Evolutionary conservation across 495 filamentous ascomycete genomes (phyloP), one percentile per base, ranked within the genome.

Genomic region (Neurospora discreta): DNA sequence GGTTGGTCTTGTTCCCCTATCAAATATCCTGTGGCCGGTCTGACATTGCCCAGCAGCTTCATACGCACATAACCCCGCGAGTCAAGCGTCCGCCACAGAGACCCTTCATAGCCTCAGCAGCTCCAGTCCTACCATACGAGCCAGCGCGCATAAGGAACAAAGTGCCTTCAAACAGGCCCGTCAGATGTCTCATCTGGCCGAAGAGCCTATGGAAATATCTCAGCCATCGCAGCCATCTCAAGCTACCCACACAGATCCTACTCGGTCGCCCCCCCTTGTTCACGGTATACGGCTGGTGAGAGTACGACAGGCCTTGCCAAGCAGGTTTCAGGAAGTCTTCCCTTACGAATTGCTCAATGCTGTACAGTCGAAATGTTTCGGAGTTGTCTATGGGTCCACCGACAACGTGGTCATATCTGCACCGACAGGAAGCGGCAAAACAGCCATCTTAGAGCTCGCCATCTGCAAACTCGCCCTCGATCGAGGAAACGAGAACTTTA

Each of bases 381-480:
- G 87, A 0, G 75, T 87, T 1, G 86, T 93, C 2, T 98, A 93
- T 79, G 81, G 86, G 5, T 87, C 87, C 7, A 87, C 90, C 75
- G 89, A 96, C 78, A 99, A 98, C 73, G 81, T 98, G 10, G 93
- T 98, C 1, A 84, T 98, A 33, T 90, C 94, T 7, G 91, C 95
- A 18, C 95, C 95, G 0, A 99, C 95, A 0, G 95, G 95, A 13
- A 94, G 94, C 76, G 95, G 95, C 8, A 99, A 99, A 78, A 99
- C 95, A 9, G 92, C 87, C 1, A 86, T 98, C 26, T 86, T 98
- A 67, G 95, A 99, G 78, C 84, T 99, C 30, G 95, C 95, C 3
- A 95, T 99, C 69, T 98, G 94, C 81, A 89, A 88, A 73, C 82
- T 97, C 8, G 85, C 92, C 13, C 85, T 87, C 52, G 83, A 80